Evolutionary conservation across 2,329 filamentous ascomycete species (phyloP).

Genomic region (Didymella glomerata): DNA sequence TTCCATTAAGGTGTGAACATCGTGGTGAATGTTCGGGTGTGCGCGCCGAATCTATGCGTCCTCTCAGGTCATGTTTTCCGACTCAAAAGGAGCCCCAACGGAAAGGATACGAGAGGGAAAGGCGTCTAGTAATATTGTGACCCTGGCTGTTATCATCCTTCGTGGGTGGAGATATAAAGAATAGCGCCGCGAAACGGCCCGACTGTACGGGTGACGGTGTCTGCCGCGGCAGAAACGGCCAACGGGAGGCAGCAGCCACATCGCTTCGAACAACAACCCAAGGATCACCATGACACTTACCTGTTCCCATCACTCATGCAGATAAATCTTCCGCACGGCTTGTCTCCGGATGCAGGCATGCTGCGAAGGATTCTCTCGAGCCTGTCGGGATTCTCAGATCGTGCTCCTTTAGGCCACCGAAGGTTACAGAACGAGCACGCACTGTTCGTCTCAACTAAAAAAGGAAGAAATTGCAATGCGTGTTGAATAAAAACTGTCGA

Average conservation of each 20-base stretch:
- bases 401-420: slow-evolving; percentile 5
- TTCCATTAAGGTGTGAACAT: neutral
- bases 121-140: slow-evolving; percentile 3
- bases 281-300: slow-evolving; percentile 16
- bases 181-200: slow-evolving; percentile 4
- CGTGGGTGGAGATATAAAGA: slow-evolving; percentile 5
- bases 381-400: slow-evolving; percentile 10
- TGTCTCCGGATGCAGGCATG: slow-evolving; percentile 1
- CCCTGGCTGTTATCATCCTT: slow-evolving; percentile 9
- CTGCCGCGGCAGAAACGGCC: slow-evolving; percentile 10
- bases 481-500: neutral
- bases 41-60: neutral
- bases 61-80: neutral
- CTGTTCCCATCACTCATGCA: neutral
- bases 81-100: slow-evolving; percentile 5
- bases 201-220: neutral
- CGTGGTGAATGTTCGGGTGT: neutral
- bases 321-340: slow-evolving; percentile 13
- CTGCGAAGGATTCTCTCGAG: slow-evolving; percentile 2
- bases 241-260: slow-evolving; percentile 4
- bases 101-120: slow-evolving; percentile 5
- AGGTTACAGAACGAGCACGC: slow-evolving; percentile 14
- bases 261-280: slow-evolving; percentile 2
- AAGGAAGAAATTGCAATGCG: slow-evolving; percentile 8
- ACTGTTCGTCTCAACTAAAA: slow-evolving; percentile 4